Evolutionary conservation across 2,329 filamentous ascomycete genomes (phyloP).

Genomic region (Dothiorella sarmentorum): DNA sequence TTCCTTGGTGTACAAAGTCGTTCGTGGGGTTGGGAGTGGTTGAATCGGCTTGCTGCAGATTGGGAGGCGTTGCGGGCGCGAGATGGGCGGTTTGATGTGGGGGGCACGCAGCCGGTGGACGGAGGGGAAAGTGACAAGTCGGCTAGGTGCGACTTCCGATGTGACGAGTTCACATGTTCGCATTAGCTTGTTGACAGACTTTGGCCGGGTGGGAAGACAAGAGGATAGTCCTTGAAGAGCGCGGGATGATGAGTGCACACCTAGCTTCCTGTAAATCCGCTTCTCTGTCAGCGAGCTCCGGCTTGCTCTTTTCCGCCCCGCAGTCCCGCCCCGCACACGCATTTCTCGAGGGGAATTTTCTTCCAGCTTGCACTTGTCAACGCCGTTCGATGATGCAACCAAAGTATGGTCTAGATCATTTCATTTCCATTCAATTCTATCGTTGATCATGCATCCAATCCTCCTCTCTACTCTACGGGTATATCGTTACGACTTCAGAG

Average conservation of each 20-base stretch:
- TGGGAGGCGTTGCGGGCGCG: not conserved
- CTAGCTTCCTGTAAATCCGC: not conserved
- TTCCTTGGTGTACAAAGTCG: too few relatives aligned
- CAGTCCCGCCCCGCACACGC: not conserved
- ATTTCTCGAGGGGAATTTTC: not conserved
- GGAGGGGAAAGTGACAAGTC: slow-evolving; percentile 5
- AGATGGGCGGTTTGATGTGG: not conserved
- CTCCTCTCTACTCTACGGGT: slow-evolving; percentile 6
- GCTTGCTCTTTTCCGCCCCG: not conserved
- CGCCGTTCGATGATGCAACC: not conserved
- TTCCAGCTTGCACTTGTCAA: not conserved
- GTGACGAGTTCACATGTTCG: slow-evolving; percentile 1
- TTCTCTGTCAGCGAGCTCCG: not conserved
- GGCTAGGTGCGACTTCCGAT: not conserved
- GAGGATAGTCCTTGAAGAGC: not conserved
- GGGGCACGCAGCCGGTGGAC: not conserved
- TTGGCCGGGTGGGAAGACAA: not conserved
- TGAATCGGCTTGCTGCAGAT: too few relatives aligned
- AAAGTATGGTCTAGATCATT: not conserved
- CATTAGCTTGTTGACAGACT: not conserved
- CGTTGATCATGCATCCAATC: not conserved
- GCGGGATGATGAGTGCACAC: not conserved
- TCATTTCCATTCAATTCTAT: not conserved
- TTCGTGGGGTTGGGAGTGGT: too few relatives aligned
- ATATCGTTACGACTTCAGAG: slow-evolving; percentile 13